Evolutionary conservation across 208 protist genomes (phyloP).

Genomic region (Crithidia sp.): DNA sequence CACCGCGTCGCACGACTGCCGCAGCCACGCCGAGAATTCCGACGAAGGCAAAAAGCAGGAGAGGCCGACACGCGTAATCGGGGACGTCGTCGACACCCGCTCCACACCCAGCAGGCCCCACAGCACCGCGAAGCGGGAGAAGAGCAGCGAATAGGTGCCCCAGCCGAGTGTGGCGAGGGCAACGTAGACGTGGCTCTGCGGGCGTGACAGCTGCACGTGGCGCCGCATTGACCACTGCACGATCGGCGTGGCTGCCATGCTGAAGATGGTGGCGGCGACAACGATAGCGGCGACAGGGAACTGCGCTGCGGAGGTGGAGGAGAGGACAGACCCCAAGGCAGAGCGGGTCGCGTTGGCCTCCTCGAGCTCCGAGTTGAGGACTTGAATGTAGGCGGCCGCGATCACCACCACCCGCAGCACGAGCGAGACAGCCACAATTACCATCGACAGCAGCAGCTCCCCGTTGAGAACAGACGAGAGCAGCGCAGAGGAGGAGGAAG

Average conservation of each 20-base stretch:
- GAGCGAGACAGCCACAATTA: conserved; percentile 53
- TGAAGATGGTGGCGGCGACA: conserved; percentile 43
- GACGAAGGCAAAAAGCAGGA: conserved; percentile 29
- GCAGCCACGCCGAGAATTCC: conserved; percentile 7
- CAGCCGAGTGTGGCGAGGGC: conserved; percentile 71
- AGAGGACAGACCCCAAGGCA: not conserved
- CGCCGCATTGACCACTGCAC: conserved; percentile 68
- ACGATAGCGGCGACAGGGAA: conserved; percentile 32
- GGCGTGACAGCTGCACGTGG: conserved; percentile 47
- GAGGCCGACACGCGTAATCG: conserved; percentile 21
- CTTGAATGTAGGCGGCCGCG: conserved; percentile 15
- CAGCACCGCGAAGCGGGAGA: conserved; percentile 40
- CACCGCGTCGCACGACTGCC: conserved; percentile 2
- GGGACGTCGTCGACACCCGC: conserved; percentile 16
- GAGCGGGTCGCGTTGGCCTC: not conserved
- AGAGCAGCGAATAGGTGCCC: conserved; percentile 47
- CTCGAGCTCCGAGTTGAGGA: not conserved
- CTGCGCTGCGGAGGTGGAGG: not conserved
- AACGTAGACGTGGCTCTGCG: conserved; percentile 56
- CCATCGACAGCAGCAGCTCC: conserved; percentile 67
- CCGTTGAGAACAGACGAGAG: conserved; percentile 60
- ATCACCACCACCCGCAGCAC: conserved; percentile 52
- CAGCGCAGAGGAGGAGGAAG: not conserved
- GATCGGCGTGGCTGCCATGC: conserved; percentile 47
- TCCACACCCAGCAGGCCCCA: conserved; percentile 28